A percentile compares a stretch with the other conserved stretches of the same genome.
These are phyloP conservation scores for Pichia gijzeniarum DNA, from an alignment of 805 yeast genomes.

Conservation along the genomic window DNA sequence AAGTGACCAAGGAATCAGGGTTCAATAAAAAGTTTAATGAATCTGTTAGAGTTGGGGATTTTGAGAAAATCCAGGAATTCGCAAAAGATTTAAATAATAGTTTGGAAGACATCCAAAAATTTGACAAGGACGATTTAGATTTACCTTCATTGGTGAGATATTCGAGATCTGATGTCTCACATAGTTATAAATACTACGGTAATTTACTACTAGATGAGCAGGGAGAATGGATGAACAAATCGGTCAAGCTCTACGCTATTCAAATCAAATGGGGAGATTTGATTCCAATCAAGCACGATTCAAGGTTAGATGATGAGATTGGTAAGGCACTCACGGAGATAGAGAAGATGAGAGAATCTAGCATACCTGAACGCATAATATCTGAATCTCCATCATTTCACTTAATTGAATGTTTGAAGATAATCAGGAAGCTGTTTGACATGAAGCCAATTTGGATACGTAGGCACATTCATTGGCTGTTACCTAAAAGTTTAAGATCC, in stretches of 20 bases:
- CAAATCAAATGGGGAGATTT: slow-evolving; percentile 43
- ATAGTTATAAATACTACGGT: slow-evolving; percentile 68
- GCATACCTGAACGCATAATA: slow-evolving; percentile 20
- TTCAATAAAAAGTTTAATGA: slow-evolving; percentile 36
- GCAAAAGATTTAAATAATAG: slow-evolving; percentile 25
- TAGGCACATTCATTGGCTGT: slow-evolving; percentile 54
- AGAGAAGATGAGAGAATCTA: slow-evolving; percentile 24
- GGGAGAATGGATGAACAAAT: slow-evolving; percentile 41
- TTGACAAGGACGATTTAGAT: slow-evolving; percentile 38
- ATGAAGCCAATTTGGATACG: slow-evolving; percentile 83
- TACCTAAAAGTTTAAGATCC: slow-evolving; percentile 40
- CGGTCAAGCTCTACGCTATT: slow-evolving; percentile 47
- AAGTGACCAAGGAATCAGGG: slow-evolving; percentile 49
- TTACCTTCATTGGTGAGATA: slow-evolving; percentile 85
- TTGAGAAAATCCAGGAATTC: slow-evolving; percentile 35
- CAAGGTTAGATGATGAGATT: slow-evolving; percentile 41
- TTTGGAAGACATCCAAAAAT: slow-evolving; percentile 11
- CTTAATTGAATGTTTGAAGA: slow-evolving; percentile 38
- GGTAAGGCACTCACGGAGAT: slow-evolving; percentile 31
- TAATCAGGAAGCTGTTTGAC: slow-evolving; percentile 46
- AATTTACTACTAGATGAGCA: slow-evolving; percentile 57
- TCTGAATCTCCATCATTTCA: slow-evolving; percentile 27
- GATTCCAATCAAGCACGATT: slow-evolving; percentile 46
- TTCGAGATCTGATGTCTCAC: slow-evolving; percentile 70
- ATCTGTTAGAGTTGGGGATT: slow-evolving; percentile 38